Evolutionary conservation across 441 rosid genomes (phyloP).

Genomic region (Erodium texanum): DNA sequence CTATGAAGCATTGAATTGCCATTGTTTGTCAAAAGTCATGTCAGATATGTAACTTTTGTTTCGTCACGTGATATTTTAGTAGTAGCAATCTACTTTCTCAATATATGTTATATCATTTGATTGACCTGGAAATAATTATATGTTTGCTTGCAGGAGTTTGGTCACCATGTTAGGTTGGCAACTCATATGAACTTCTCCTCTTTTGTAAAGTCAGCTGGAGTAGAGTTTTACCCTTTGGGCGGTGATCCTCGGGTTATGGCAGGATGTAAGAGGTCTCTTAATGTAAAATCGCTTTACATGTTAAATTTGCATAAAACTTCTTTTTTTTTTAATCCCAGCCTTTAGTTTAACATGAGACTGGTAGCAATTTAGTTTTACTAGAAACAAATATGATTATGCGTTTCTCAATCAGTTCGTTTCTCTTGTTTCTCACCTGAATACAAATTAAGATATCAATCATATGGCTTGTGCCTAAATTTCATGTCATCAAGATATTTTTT

Average conservation of each 20-base stretch:
- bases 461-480: not conserved
- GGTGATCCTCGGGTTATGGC: constrained; percentile 97
- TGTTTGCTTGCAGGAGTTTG: constrained; percentile 64
- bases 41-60: too few relatives aligned
- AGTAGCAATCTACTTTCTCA: not conserved
- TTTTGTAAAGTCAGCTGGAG: constrained; percentile 77
- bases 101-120: not conserved
- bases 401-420: too few relatives aligned
- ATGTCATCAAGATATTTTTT: not conserved
- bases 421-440: too few relatives aligned
- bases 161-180: constrained; percentile 92
- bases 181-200: constrained; percentile 78
- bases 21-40: too few relatives aligned
- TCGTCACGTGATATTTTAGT: not conserved
- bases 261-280: constrained; percentile 63
- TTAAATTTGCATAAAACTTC: constrained; percentile 11
- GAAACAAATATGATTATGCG: too few relatives aligned
- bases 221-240: constrained; percentile 87
- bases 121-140: constrained; percentile 6
- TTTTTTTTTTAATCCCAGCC: constrained; percentile 7
- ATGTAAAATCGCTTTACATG: constrained; percentile 18
- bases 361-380: too few relatives aligned
- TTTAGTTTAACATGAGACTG: not conserved
- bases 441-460: not conserved
- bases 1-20: too few relatives aligned